Conservation (phyloP, 768 basidiomycete genomes). For the Psilocybe tampanensis region DNA sequence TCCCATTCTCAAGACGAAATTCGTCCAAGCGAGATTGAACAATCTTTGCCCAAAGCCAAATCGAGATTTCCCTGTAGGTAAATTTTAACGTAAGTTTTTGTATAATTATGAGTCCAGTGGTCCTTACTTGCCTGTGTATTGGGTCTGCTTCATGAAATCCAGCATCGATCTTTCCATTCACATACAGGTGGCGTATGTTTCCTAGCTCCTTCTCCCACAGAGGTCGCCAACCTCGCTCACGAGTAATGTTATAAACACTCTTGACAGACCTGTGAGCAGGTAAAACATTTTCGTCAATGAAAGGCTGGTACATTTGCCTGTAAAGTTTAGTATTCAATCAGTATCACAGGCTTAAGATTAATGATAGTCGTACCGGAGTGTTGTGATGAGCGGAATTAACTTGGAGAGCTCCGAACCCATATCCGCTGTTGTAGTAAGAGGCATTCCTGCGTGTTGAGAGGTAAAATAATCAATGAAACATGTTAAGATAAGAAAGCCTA, state of each 20-base stretch:
- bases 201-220: slow-evolving; percentile 27
- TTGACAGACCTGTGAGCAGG: slow-evolving; percentile 25
- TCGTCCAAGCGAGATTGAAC: not conserved
- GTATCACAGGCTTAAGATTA: not conserved
- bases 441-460: slow-evolving; percentile 8
- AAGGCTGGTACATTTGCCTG: slow-evolving; percentile 17
- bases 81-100: not conserved
- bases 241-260: slow-evolving; percentile 31
- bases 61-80: not conserved
- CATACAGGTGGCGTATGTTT: slow-evolving; percentile 24
- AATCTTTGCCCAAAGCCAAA: not conserved
- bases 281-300: slow-evolving; percentile 17
- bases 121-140: slow-evolving; percentile 26
- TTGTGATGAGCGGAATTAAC: slow-evolving; percentile 21
- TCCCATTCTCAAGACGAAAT: not conserved
- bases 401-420: slow-evolving; percentile 25
- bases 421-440: slow-evolving; percentile 18
- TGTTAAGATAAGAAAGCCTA: too few relatives aligned
- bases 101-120: too few relatives aligned
- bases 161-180: slow-evolving; percentile 16
- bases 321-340: not conserved
- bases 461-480: not conserved
- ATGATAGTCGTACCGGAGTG: slow-evolving; percentile 19
- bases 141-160: slow-evolving; percentile 22
- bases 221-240: slow-evolving; percentile 29